Evolutionary conservation across 2,329 filamentous ascomycete genomes (phyloP), one percentile per base, ranked within the genome.

Genomic region (Neofusicoccum cordaticola): DNA sequence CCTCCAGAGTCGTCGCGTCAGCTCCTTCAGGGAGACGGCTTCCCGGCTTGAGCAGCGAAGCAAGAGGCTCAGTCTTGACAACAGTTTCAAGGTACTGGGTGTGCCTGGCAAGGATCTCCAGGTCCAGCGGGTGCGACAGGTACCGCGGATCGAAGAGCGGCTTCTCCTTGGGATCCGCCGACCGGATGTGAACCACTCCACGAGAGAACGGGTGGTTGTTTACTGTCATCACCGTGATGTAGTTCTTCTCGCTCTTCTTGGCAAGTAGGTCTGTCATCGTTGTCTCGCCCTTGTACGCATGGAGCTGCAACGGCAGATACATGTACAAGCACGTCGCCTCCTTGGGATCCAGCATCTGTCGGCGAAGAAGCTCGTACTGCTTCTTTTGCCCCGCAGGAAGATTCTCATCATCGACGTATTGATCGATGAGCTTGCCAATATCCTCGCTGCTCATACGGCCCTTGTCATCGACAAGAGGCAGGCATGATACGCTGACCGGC

Each of bases 41-140:
- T 2, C 71, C 68, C 1, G 68, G 66, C 58, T 77, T 79, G 5
- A 81, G 67, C 3, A 77, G 66, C 4, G 68, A 65, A 0, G 67
- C 69, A 17, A 81, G 66, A 1, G 78, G 75, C 35, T 71, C 66
- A 0, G 77, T 72, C 9, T 69, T 63, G 3, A 72, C 70, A 27
- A 80, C 69, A 3, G 6, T 72, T 1, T 80, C 74, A 2, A 79
- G 71, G 50, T 75, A 77, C 15, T 72, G 71, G 4, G 75, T 65
- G 41, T 77, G 74, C 4, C 75, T 72, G 0, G 78, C 76, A 0
- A 79, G 68, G 8, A 82, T 66, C 45, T 81, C 75, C 4, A 78
- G 63, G 63, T 83, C 81, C 2, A 80, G 69, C 0, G 81, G 78
- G 63, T 83, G 77, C 7, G 76, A 73, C 17, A 83, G 71, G 42